A percentile compares a stretch with the other conserved stretches of the same genome.
These are phyloP conservation scores for Delonix regia DNA, from an alignment of 306 rosid genomes.

Conservation along the genomic window DNA sequence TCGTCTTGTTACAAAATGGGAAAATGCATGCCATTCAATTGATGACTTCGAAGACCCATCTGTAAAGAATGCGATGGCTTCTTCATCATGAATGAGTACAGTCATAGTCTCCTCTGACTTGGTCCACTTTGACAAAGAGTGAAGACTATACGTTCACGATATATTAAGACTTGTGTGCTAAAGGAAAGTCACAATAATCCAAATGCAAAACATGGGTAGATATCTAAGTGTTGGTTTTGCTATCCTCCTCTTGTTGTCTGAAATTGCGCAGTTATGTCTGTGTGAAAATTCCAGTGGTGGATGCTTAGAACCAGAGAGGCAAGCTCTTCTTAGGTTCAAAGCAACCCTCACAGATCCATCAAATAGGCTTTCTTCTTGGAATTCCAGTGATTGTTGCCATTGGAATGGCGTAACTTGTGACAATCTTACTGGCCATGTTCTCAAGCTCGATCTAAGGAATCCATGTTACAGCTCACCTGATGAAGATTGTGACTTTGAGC, in stretches of 20 bases:
- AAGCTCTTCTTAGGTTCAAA: neutral
- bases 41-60: too few relatives aligned
- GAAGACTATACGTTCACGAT: too few relatives aligned
- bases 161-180: too few relatives aligned
- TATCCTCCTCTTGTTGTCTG: neutral
- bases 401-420: neutral
- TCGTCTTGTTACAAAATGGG: too few relatives aligned
- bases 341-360: neutral
- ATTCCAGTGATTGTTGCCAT: neutral
- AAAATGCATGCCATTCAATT: too few relatives aligned
- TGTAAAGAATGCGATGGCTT: too few relatives aligned
- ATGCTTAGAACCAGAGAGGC: neutral
- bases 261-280: neutral
- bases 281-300: neutral
- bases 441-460: neutral
- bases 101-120: too few relatives aligned
- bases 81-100: too few relatives aligned
- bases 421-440: neutral
- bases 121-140: too few relatives aligned
- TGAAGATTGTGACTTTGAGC: neutral
- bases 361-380: neutral
- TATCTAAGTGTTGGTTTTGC: neutral
- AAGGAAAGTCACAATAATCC: neutral
- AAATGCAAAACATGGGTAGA: neutral
- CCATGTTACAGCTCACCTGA: neutral